phyloP scores from a whole-genome alignment of 306 rosid species.

The Inga leiocalycina region DNA sequence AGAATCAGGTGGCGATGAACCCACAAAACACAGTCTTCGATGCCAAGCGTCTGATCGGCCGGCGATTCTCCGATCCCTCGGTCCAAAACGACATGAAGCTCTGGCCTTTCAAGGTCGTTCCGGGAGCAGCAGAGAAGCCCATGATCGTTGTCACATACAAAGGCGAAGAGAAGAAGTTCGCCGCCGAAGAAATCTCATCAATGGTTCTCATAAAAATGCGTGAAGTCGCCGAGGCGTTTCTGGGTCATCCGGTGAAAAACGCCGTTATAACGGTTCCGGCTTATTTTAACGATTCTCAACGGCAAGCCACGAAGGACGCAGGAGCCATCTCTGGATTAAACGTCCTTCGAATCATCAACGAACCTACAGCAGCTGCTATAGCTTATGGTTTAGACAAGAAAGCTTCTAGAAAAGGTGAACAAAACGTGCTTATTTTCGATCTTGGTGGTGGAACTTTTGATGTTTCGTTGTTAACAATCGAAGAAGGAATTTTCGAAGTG shows the following conservation, averaged over 20 bases:
- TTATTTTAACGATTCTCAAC: slow-evolving; percentile 83
- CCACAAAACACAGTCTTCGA: slow-evolving; percentile 82
- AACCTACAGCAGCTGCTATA: slow-evolving; percentile 84
- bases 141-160: slow-evolving; percentile 69
- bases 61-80: slow-evolving; percentile 58
- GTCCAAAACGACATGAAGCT: slow-evolving; percentile 82
- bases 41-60: slow-evolving; percentile 80
- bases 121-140: slow-evolving; percentile 74
- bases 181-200: slow-evolving; percentile 76
- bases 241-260: slow-evolving; percentile 62
- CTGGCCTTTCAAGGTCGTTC: slow-evolving; percentile 76
- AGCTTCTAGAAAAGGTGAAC: slow-evolving; percentile 67
- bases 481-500: slow-evolving; percentile 85
- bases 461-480: slow-evolving; percentile 68
- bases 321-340: slow-evolving; percentile 68
- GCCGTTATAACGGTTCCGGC: slow-evolving; percentile 83
- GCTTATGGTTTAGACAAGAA: slow-evolving; percentile 85
- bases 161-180: slow-evolving; percentile 69
- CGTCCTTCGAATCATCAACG: slow-evolving; percentile 76
- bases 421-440: slow-evolving; percentile 76
- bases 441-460: slow-evolving; percentile 85
- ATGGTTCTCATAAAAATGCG: slow-evolving; percentile 77
- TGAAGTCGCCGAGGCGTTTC: slow-evolving; percentile 66
- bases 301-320: slow-evolving; percentile 88
- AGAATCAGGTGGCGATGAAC: slow-evolving; percentile 89